phyloP scores from a whole-genome alignment of 352 stramenopile genomes.

The Globisporangium sylvaticum region DNA sequence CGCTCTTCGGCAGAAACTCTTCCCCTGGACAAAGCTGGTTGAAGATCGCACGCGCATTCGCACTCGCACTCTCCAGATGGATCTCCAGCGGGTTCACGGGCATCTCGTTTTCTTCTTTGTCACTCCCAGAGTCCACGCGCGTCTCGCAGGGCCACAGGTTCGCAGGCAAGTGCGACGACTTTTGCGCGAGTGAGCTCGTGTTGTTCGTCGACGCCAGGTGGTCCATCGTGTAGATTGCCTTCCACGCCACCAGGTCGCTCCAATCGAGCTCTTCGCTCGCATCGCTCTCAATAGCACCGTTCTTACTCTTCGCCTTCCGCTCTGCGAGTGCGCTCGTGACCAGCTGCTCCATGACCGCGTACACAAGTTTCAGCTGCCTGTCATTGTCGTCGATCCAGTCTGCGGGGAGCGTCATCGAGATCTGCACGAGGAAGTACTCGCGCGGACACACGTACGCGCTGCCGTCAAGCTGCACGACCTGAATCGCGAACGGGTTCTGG shows the following conservation, averaged over 20 bases:
- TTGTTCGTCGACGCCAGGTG: conserved; percentile 26
- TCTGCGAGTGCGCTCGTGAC: conserved; percentile 21
- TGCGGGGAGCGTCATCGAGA: conserved; percentile 47
- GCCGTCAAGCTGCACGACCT: conserved; percentile 69
- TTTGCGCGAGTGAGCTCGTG: conserved; percentile 10
- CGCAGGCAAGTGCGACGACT: conserved; percentile 26
- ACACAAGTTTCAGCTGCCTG: conserved; percentile 35
- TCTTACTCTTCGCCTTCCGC: not conserved
- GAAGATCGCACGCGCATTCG: conserved; percentile 62
- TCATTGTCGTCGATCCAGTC: conserved; percentile 37
- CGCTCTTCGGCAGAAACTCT: conserved; percentile 58
- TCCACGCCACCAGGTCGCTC: conserved; percentile 40
- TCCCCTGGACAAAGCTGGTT: conserved; percentile 53
- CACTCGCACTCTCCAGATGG: conserved; percentile 54
- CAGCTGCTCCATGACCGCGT: conserved; percentile 32
- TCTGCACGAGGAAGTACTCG: conserved; percentile 55
- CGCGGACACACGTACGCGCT: conserved; percentile 61
- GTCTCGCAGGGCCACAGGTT: conserved; percentile 58
- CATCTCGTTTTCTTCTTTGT: not conserved
- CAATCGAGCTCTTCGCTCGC: conserved; percentile 1
- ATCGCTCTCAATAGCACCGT: not conserved
- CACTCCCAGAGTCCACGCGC: conserved; percentile 9
- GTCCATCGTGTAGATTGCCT: conserved; percentile 62
- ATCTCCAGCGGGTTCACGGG: conserved; percentile 44
- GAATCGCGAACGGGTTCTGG: conserved; percentile 57